These are phyloP conservation scores for Aspergillus candidus DNA, from an alignment of 2,329 filamentous ascomycete species.

Conservation along the genomic window DNA sequence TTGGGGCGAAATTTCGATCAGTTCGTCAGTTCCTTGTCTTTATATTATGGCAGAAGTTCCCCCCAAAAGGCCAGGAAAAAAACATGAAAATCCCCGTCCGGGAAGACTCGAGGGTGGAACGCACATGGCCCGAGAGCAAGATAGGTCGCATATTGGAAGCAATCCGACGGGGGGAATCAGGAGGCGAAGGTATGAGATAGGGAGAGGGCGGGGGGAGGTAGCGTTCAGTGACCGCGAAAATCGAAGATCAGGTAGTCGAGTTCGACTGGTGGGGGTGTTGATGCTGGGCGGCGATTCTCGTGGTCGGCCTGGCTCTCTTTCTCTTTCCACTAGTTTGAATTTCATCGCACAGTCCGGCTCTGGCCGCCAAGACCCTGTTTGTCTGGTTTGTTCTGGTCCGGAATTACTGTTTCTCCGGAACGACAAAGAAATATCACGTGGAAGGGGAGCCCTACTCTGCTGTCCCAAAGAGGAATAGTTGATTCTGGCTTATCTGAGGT, in stretches of 20 bases:
- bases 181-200: conserved; percentile 9
- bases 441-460: no score
- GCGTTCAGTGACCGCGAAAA: conserved; percentile 18
- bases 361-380: conserved; percentile 29
- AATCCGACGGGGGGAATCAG: conserved; percentile 11
- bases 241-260: conserved; percentile 14
- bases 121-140: conserved; percentile 83
- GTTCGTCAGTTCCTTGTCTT: conserved; percentile 2
- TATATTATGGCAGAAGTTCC: no score
- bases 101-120: conserved; percentile 24
- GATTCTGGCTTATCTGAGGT: no score
- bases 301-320: conserved; percentile 21
- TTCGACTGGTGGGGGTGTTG: conserved; percentile 21
- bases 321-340: conserved; percentile 28
- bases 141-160: conserved; percentile 82
- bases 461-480: no score
- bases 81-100: conserved; percentile 5
- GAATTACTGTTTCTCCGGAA: background rate
- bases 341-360: conserved; percentile 37
- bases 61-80: conserved; percentile 1
- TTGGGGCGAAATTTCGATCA: conserved; percentile 15
- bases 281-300: conserved; percentile 18
- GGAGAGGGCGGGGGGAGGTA: conserved; percentile 6
- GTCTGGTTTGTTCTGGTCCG: conserved; percentile 11
- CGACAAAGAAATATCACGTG: no score